Percentiles rank a stretch among this genome's conserved stretches.
These are phyloP conservation scores for Metschnikowia lachancei DNA, from an alignment of 805 yeast genomes.

Conservation along the genomic window DNA sequence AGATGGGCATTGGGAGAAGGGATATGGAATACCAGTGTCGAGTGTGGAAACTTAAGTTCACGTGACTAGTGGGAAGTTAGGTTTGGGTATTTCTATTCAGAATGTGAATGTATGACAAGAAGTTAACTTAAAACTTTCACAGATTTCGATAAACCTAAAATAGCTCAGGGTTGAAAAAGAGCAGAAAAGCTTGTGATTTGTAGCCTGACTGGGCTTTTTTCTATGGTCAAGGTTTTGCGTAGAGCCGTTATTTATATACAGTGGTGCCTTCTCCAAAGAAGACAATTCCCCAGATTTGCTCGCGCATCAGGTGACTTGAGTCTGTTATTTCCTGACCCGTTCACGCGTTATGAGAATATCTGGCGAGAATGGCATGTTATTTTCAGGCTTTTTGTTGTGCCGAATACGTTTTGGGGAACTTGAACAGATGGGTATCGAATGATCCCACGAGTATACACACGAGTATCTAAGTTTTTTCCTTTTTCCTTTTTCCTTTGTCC, in stretches of 20 bases:
- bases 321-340: background rate
- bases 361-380: background rate
- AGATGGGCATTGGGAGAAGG: conserved; percentile 47
- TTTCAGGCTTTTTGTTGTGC: background rate
- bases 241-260: conserved; percentile 7
- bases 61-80: background rate
- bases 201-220: conserved; percentile 1
- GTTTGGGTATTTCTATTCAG: no score
- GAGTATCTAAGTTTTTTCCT: no score
- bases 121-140: background rate
- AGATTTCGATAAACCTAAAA: background rate
- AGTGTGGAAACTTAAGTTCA: background rate
- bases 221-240: conserved; percentile 10
- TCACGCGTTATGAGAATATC: background rate
- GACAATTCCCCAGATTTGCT: conserved; percentile 13
- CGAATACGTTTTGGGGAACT: no score
- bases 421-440: no score
- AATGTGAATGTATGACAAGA: no score
- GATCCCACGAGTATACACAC: no score
- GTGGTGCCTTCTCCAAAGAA: background rate
- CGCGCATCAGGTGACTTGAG: conserved; percentile 11
- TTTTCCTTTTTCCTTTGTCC: no score
- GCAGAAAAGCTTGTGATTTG: background rate
- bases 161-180: background rate
- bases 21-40: background rate